Percentiles rank a stretch among this genome's conserved stretches.
These are phyloP conservation scores for Datura wrightii DNA, from an alignment of 257 asterid genomes.

Conservation along the genomic window DNA sequence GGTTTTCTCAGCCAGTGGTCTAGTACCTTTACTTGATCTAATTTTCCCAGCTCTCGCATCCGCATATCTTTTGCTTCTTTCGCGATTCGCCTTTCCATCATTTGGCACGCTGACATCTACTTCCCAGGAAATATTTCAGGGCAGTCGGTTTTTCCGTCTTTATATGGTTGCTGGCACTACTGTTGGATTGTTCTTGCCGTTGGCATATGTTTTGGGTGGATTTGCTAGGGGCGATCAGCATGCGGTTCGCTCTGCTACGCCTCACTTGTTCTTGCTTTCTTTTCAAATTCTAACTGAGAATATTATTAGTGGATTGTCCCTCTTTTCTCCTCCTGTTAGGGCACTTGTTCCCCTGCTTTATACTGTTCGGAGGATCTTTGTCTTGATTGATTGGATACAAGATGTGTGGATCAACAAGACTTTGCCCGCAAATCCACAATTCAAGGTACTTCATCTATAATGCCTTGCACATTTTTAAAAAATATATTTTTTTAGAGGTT, in stretches of 20 bases:
- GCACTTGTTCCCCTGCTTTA: conserved; percentile 83
- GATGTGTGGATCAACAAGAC: conserved; percentile 85
- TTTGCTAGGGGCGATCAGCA: conserved; percentile 91
- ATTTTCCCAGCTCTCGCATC: conserved; percentile 69
- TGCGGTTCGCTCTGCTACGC: conserved; percentile 82
- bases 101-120: conserved; percentile 30
- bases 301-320: conserved; percentile 63
- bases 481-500: background rate
- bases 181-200: conserved; percentile 74
- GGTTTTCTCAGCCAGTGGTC: conserved; percentile 83
- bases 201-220: conserved; percentile 91
- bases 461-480: background rate
- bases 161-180: conserved; percentile 71
- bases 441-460: conserved; percentile 50
- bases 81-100: conserved; percentile 72
- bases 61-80: conserved; percentile 57
- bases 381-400: conserved; percentile 65
- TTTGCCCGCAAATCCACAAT: conserved; percentile 60
- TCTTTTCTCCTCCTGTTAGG: conserved; percentile 86
- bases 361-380: conserved; percentile 74
- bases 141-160: conserved; percentile 55
- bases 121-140: conserved; percentile 61
- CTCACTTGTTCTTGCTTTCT: conserved; percentile 79
- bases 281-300: conserved; percentile 88
- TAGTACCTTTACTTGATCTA: conserved; percentile 78